Percentiles rank a stretch among this genome's conserved stretches.
Conservation (phyloP, 1,139 yeast genomes). For the Nakaseomyces sp. region DNA sequence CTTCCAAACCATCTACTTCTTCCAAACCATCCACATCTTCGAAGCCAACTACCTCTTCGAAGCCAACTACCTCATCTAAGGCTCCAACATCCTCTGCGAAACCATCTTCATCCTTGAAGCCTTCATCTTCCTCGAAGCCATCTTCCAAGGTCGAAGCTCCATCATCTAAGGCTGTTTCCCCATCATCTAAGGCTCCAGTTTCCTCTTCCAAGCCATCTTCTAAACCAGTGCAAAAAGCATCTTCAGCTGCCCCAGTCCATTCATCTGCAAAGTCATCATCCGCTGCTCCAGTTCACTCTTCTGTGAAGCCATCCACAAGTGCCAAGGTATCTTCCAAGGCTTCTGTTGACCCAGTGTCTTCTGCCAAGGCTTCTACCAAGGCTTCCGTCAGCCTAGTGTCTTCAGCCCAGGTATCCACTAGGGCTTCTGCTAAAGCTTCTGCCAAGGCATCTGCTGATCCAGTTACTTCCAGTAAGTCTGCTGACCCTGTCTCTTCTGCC, state of each 20-base stretch:
- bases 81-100: background rate
- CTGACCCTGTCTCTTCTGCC: background rate
- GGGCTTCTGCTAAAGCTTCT: too few species aligned
- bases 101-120: background rate
- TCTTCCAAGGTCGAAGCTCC: constrained; percentile 9
- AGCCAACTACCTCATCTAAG: background rate
- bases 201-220: constrained; percentile 23
- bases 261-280: constrained; percentile 35
- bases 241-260: constrained; percentile 24
- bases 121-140: background rate
- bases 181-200: constrained; percentile 11
- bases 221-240: constrained; percentile 27
- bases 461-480: too few species aligned
- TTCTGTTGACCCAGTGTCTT: constrained; percentile 24
- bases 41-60: background rate
- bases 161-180: constrained; percentile 9
- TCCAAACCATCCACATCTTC: background rate
- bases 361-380: too few species aligned
- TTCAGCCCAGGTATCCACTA: too few species aligned
- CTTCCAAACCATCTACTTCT: background rate
- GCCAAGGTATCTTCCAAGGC: too few species aligned
- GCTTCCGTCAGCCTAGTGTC: too few species aligned
- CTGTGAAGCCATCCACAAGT: constrained; percentile 22
- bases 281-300: constrained; percentile 33
- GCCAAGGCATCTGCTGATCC: too few species aligned